Conservation (phyloP, 352 stramenopile genomes). For the Phytophthora rubi region DNA sequence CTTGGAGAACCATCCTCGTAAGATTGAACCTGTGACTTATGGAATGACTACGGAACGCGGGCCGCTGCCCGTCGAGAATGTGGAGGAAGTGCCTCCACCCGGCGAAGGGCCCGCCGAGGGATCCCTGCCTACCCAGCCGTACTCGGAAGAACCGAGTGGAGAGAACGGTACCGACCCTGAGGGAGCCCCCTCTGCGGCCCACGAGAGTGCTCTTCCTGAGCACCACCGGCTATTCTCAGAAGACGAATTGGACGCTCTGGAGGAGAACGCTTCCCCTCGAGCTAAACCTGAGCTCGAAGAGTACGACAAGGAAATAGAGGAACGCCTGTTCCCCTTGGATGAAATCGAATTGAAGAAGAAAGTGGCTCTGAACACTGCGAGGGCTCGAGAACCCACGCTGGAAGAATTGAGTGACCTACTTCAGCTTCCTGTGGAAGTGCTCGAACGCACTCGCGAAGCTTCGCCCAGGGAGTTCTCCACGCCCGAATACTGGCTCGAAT, state of each 20-base stretch:
- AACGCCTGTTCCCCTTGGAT: constrained; percentile 5
- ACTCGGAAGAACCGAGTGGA: too few species aligned
- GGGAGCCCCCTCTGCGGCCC: too few species aligned
- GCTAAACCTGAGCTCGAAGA: background rate
- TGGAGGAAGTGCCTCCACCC: too few species aligned
- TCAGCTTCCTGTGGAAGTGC: background rate
- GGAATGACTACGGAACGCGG: too few species aligned
- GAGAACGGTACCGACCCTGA: too few species aligned
- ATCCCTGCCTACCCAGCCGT: too few species aligned
- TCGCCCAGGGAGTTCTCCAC: background rate
- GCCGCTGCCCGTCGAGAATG: too few species aligned
- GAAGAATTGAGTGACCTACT: background rate
- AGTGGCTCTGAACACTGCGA: background rate
- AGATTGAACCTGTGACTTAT: too few species aligned
- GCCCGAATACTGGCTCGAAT: background rate
- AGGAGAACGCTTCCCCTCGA: too few species aligned
- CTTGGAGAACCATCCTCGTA: too few species aligned
- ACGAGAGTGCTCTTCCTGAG: background rate
- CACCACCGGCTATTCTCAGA: background rate
- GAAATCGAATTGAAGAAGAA: background rate
- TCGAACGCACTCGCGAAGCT: background rate
- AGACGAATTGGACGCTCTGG: background rate
- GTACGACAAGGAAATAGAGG: constrained; percentile 7
- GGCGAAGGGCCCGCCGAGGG: too few species aligned
- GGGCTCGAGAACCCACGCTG: background rate